Base-by-base conservation (phyloP, 208 protist species). In the Trypanosomatidae sp. region DNA sequence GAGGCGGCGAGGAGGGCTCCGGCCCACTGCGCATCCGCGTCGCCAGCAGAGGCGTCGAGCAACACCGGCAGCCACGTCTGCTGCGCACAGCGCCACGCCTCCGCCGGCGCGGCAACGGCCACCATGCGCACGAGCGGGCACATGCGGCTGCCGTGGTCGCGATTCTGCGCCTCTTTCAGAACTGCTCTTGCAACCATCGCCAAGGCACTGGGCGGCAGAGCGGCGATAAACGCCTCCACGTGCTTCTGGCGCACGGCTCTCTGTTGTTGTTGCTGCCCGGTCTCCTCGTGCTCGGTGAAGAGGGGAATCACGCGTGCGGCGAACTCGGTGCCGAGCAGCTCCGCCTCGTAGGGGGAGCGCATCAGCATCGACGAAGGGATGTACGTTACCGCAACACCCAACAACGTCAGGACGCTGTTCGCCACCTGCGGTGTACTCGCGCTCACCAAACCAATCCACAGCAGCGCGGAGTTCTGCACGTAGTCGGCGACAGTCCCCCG, bases 1-100 rank as follows among this genome's bases (percentile, higher is more conserved):
- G 76, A 86, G 9, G 79, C 85, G 6, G 74, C 77, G 22, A 92
- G 85, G n/a, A 90, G 56, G 19, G 71, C 33, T 30, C 62, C 68
- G 39, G 81, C 85, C 83, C 84, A 85, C 56, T 71, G 19, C 33
- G 85, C 62, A 7, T 83, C 85, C 9, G 15, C 71, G 19, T 84
- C 80, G 30, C 67, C 44, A 2, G 71, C 72, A 13, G 56, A 39
- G 30, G 49, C 33, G 25, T 80, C 62, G 43, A 41, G 69, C 52
- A 93, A 44, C 50, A 82, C 76, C 22, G 80, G 84, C 28, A 88
- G 66, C 65, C 85, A 73, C 56, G 47, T 30, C n/a, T 36, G 52
- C 25, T 81, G 36, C 13, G 84, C 84, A 56, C 74, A 87, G 28
- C 8, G 25, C 76, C 88, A 80, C 52, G 86, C 75, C 28, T 73